A percentile compares a stretch with the other conserved stretches of the same genome.
Evolutionary conservation across 306 rosid genomes (phyloP).

Genomic region (Medicago arabica): DNA sequence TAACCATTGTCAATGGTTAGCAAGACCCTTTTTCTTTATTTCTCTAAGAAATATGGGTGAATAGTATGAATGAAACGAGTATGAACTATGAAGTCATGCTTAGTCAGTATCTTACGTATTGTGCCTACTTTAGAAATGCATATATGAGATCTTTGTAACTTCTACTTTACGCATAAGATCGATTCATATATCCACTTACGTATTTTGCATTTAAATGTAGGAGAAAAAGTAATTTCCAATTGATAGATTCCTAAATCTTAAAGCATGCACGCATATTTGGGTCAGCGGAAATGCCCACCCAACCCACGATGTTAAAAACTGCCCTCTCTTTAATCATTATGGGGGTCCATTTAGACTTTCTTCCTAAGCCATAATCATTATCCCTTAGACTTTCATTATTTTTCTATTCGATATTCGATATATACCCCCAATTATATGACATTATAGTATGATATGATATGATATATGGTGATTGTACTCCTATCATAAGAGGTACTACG

Average conservation of each 20-base stretch:
- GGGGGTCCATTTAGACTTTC: conserved; percentile 81
- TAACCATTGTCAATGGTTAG: no score
- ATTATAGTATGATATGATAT: no score
- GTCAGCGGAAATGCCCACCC: conserved; percentile 73
- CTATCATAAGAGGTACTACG: no score
- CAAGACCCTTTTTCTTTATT: no score
- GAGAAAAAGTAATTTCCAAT: conserved; percentile 43
- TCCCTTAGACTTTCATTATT: conserved; percentile 58
- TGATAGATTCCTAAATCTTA: conserved; percentile 48
- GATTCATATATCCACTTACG: conserved; percentile 48
- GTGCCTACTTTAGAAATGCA: conserved; percentile 45
- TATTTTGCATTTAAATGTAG: conserved; percentile 34
- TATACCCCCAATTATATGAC: not conserved
- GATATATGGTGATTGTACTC: no score
- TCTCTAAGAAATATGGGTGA: no score
- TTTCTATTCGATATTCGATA: conserved; percentile 33
- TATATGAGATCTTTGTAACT: conserved; percentile 63
- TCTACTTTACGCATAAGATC: conserved; percentile 73
- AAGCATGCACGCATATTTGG: conserved; percentile 58
- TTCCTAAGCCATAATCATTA: conserved; percentile 84
- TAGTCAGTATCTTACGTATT: conserved; percentile 68
- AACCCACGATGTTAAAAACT: conserved; percentile 64
- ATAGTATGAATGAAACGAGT: conserved; percentile 34
- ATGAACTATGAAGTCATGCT: conserved; percentile 88
- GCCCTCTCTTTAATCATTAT: conserved; percentile 70